Evolutionary conservation across 805 yeast genomes (phyloP), one percentile per base, ranked within the genome.

Genomic region (Candida suzukii): DNA sequence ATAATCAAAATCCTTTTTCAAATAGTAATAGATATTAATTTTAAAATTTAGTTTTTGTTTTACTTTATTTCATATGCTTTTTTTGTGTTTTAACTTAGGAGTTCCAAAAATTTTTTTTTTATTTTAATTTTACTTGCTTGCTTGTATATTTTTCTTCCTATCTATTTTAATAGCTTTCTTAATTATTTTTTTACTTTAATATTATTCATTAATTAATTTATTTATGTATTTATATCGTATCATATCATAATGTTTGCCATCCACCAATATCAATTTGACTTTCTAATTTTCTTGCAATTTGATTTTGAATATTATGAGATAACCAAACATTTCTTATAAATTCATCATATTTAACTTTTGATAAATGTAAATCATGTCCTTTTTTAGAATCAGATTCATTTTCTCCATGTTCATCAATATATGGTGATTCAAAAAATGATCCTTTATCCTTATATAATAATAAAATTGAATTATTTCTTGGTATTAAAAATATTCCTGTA

Each of bases 211-310:
- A n/a, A n/a, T n/a, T n/a, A n/a, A n/a, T n/a, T n/a, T n/a, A n/a
- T n/a, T n/a, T n/a, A n/a, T n/a, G 11, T 11, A 9, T 9, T 24
- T 10, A 27, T 6, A 10, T 10, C 13, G 13, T 27, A 10, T 9
- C 5, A 7, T 31, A 6, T 35, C 25, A 87, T 46, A 84, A 64
- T 2, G 93, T 85, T 51, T 84, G 93, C 99, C 99, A 91, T 0
- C 99, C 99, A 9, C 99, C 99, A 30, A 83, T 76, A 59, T 91
- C 98, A 27, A 82, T 62, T 8, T 74, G 75, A 31, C 82, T 78
- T 51, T 91, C 98, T 14, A 91, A 70, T 48, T 80, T 79, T 47
- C 98, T 70, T 1, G 88, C 88, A 27, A 90, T 80, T 35, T 72
- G 69, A 50, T 86, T 87, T 4, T 87, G 82, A 3, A 87, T 67